These are phyloP conservation scores for Furcasterigmium furcatum DNA, from an alignment of 2,329 filamentous ascomycete species.

Conservation along the genomic window DNA sequence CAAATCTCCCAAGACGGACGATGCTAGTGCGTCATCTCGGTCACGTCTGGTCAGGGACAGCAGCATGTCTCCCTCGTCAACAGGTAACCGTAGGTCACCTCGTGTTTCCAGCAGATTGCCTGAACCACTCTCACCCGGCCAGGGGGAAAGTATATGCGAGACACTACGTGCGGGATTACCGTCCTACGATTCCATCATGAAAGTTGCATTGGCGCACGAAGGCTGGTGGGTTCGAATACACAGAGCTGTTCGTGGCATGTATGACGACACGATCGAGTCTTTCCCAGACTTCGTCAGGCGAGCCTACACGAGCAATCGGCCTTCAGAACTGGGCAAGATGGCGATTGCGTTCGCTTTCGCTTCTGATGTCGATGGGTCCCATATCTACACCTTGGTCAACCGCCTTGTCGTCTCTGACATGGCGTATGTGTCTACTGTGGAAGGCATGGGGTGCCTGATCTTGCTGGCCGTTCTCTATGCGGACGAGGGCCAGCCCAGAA, in stretches of 20 bases:
- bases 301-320: conserved; percentile 30
- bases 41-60: too few species aligned
- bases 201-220: conserved; percentile 6
- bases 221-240: conserved; percentile 27
- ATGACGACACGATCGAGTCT: too few species aligned
- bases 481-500: conserved; percentile 38
- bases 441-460: conserved; percentile 38
- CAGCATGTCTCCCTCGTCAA: conserved; percentile 1
- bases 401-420: conserved; percentile 34
- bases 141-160: conserved; percentile 2
- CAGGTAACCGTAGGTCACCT: conserved; percentile 2
- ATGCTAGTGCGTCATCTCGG: neutral
- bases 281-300: conserved; percentile 31
- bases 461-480: conserved; percentile 37
- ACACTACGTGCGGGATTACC: conserved; percentile 6
- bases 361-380: conserved; percentile 15
- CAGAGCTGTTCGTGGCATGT: too few species aligned
- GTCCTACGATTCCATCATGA: conserved; percentile 5
- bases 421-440: conserved; percentile 31
- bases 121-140: neutral
- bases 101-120: conserved; percentile 3
- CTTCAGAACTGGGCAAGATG: conserved; percentile 32
- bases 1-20: neutral
- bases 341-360: conserved; percentile 30
- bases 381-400: conserved; percentile 20